Conservation (phyloP, 2,329 filamentous ascomycete species). For the Colletotrichum camelliae region DNA sequence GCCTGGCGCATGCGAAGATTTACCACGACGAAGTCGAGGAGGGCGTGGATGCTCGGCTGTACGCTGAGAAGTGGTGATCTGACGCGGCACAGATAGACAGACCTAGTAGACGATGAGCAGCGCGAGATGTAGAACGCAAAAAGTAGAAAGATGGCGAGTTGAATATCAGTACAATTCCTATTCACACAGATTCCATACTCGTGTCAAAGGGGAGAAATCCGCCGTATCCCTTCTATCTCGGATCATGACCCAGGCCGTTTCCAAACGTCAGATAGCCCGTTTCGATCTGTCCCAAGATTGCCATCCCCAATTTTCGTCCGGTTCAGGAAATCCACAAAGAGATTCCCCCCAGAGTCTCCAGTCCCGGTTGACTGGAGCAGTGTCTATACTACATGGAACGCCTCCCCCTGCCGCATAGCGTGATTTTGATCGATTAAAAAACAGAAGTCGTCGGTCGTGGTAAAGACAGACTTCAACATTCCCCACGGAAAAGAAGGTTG, state of each 20-base stretch:
- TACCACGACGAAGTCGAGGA: conserved; percentile 44
- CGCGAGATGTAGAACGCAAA: neutral
- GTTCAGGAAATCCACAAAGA: neutral
- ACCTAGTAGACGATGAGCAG: neutral
- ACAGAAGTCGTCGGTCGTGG: neutral
- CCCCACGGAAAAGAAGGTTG: neutral
- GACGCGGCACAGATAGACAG: fast-evolving
- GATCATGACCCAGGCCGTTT: neutral
- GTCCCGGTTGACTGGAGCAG: neutral
- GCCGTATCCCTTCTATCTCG: neutral
- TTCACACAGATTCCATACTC: conserved; percentile 6
- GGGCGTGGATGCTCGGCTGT: conserved; percentile 13
- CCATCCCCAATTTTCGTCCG: neutral
- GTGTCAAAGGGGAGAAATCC: neutral
- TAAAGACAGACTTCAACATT: conserved; percentile 1
- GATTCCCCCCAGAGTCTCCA: neutral
- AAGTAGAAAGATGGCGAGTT: neutral
- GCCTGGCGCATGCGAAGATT: conserved; percentile 61
- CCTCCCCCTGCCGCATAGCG: neutral
- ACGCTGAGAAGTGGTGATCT: neutral
- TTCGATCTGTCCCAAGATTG: neutral
- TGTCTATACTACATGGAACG: conserved; percentile 23
- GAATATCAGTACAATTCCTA: conserved; percentile 20
- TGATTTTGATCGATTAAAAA: neutral
- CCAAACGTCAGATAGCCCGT: neutral